phyloP scores from a whole-genome alignment of 192 early-diverging fungal species.

The Martensiomyces pterosporus region DNA sequence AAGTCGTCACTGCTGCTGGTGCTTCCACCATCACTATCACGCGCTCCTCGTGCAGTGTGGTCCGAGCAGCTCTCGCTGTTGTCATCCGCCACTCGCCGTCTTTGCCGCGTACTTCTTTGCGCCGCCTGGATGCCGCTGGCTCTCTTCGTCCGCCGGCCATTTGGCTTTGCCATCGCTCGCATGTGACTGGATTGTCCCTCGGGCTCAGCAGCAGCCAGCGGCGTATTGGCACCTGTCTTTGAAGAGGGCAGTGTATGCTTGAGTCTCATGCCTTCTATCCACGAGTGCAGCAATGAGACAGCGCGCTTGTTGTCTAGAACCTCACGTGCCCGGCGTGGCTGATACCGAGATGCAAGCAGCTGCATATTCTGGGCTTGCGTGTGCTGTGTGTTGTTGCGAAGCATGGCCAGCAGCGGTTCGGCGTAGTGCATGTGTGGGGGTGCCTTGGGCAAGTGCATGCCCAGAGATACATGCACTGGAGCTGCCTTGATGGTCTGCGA shows the following conservation, averaged over 20 bases:
- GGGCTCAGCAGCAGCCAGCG: too few relatives aligned
- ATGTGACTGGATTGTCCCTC: too few relatives aligned
- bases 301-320: slow-evolving; percentile 29
- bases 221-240: neutral
- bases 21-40: neutral
- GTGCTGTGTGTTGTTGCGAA: neutral
- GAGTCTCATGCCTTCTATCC: slow-evolving; percentile 46
- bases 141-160: too few relatives aligned
- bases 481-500: slow-evolving; percentile 1
- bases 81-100: too few relatives aligned
- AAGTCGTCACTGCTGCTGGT: slow-evolving; percentile 33
- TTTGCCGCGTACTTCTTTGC: too few relatives aligned
- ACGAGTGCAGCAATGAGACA: slow-evolving; percentile 32
- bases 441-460: slow-evolving; percentile 1
- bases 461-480: neutral
- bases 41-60: too few relatives aligned
- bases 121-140: too few relatives aligned
- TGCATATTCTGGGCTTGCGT: slow-evolving; percentile 3
- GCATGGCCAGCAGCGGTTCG: slow-evolving; percentile 22
- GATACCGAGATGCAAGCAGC: slow-evolving; percentile 30
- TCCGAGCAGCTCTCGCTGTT: too few relatives aligned
- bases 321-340: slow-evolving; percentile 24
- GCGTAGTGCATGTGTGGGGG: slow-evolving; percentile 25
- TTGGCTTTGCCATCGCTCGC: too few relatives aligned
- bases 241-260: slow-evolving; percentile 4